Base-by-base conservation (phyloP, 148 eudicot species). In the Spergularia marina region DNA sequence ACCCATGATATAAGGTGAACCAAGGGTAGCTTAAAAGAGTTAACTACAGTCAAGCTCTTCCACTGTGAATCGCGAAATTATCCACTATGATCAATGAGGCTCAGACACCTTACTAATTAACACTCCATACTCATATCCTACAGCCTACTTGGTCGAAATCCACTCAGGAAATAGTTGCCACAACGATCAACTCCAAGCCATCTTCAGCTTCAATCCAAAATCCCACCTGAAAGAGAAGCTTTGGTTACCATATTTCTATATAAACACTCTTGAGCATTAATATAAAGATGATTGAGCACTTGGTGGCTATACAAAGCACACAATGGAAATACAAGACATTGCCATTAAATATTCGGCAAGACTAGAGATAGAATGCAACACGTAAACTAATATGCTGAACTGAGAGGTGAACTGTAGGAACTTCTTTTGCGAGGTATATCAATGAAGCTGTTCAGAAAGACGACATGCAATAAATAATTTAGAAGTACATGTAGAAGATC, bases 21-120 rank as follows among this genome's bases (percentile, higher is more conserved):
- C 69, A 65, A 65, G 49, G 15, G 53, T 12, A 65, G 69, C 69
- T 51, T 65, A 65, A 65, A 30, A 17, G 69, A 41, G 52, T 65
- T 65, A 40, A 44, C 51, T 18, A 39, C 39, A 34, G 1, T 64
- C 25, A 62, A 10, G 0, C 8, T 13, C 64, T 59, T 20, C 21
- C 64, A 59, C 0, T 20, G 25, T 23, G 64, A 30, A 59, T 59
- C 34, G 23, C 20, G 11, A 59, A 23, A 59, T 59, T 20, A 21
- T 59, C 64, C 64, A 7, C 64, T 59, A 59, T 0, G 34, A 18
- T 59, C 21, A 51, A 49, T 21, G 56, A 14, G 56, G 6, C n/a
- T 20, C 49, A 51, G 18, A 68, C 51, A 16, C 7, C 39, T 15
- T 25, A 36, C 12, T 13, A 6, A 12, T 59, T 65, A 40, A 65